Conservation (phyloP, 2,329 filamentous ascomycete species). For the Clarireedia sp. region DNA sequence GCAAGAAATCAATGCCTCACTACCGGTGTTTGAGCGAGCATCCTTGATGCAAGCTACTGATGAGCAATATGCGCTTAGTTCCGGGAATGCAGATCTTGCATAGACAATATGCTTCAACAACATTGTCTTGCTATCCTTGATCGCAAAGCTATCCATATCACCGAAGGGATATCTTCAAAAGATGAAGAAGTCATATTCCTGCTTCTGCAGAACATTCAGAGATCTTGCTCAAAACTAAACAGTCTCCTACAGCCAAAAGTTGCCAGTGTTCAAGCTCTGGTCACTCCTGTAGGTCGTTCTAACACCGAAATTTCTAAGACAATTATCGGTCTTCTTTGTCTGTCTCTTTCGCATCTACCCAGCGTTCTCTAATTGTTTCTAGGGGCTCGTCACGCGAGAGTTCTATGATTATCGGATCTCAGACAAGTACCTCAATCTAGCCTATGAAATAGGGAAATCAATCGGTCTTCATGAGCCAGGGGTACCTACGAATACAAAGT, state of each 20-base stretch:
- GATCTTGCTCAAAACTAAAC: neutral
- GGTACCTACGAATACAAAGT: neutral
- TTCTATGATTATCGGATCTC: neutral
- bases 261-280: neutral
- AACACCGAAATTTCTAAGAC: neutral
- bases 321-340: neutral
- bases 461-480: neutral
- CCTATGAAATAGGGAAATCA: neutral
- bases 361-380: too few species aligned
- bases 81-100: neutral
- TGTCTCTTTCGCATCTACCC: neutral
- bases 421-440: neutral
- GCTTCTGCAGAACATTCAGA: neutral
- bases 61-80: neutral
- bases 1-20: neutral
- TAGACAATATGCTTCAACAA: neutral
- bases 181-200: neutral
- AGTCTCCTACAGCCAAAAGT: neutral
- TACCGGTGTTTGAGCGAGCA: neutral
- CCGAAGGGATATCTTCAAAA: neutral
- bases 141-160: neutral
- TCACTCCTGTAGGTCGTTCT: neutral
- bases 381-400: neutral
- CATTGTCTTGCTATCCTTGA: neutral
- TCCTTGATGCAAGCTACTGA: neutral